Conservation (phyloP, 2,329 filamentous ascomycete species). For the Ceratocystiopsis sp. region DNA sequence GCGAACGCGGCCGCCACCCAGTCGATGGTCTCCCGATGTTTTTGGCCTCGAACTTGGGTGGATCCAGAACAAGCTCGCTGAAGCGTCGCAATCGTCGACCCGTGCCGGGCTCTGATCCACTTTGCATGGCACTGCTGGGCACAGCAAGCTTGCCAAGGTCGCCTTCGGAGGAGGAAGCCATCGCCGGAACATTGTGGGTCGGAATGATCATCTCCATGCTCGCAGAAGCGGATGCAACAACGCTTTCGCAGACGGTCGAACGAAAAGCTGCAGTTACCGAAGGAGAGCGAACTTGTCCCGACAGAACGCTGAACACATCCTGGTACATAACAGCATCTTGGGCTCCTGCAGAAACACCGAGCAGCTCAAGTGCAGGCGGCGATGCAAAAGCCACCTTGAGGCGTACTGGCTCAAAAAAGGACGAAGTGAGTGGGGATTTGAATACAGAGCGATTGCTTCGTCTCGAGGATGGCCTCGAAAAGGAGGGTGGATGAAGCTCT, state of each 20-base stretch:
- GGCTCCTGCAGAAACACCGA: conserved; percentile 23
- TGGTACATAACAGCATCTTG: conserved; percentile 23
- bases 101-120: too few species aligned
- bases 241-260: conserved; percentile 22
- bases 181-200: neutral
- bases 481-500: neutral
- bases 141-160: too few species aligned
- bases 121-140: too few species aligned
- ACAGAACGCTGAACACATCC: conserved; percentile 38
- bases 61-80: too few species aligned
- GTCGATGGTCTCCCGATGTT: too few species aligned
- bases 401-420: conserved; percentile 2
- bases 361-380: conserved; percentile 23
- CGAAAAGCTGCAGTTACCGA: conserved; percentile 28
- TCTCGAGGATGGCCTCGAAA: too few species aligned
- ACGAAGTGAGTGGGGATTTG: too few species aligned
- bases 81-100: too few species aligned
- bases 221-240: conserved; percentile 12
- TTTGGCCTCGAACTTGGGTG: too few species aligned
- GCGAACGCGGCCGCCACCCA: too few species aligned
- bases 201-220: conserved; percentile 9
- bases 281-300: conserved; percentile 26
- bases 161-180: too few species aligned
- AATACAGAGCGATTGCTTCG: too few species aligned
- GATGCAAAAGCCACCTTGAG: conserved; percentile 27